Evolutionary conservation across 2,329 filamentous ascomycete species (phyloP).

Genomic region (Gaeumannomyces sp.): DNA sequence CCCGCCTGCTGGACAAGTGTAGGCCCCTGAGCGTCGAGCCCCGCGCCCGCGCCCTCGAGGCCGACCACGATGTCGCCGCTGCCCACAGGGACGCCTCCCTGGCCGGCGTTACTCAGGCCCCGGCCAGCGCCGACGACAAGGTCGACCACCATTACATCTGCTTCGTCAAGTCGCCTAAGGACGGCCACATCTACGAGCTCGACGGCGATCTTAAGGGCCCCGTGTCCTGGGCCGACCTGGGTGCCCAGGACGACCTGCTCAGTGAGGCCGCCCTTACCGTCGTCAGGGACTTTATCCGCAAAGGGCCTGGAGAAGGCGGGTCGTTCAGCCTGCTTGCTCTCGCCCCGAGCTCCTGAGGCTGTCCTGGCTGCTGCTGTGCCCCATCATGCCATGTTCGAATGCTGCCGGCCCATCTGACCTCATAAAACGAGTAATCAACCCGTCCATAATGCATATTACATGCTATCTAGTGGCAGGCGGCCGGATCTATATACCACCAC

Average conservation of each 20-base stretch:
- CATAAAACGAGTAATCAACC: neutral
- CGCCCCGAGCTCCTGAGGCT: neutral
- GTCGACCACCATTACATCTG: conserved; percentile 68
- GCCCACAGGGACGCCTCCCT: conserved; percentile 66
- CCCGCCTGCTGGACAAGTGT: conserved; percentile 54
- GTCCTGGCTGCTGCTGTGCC: too few relatives aligned
- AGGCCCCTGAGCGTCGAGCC: conserved; percentile 53
- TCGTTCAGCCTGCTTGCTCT: conserved; percentile 5
- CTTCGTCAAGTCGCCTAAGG: conserved; percentile 54
- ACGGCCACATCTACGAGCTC: conserved; percentile 56
- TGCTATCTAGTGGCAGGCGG: neutral
- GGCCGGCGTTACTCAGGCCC: conserved; percentile 60
- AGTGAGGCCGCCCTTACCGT: conserved; percentile 3
- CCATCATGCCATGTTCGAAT: neutral
- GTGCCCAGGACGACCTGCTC: conserved; percentile 37
- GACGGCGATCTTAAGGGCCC: conserved; percentile 64
- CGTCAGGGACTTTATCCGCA: neutral
- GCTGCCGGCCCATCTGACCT: neutral
- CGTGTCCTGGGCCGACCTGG: conserved; percentile 31
- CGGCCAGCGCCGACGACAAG: conserved; percentile 49
- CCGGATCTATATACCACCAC: neutral
- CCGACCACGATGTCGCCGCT: conserved; percentile 61
- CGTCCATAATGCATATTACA: neutral
- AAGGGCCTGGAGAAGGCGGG: neutral
- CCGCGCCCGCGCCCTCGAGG: conserved; percentile 65